Evolutionary conservation across 495 filamentous ascomycete species (phyloP), one percentile per base, ranked within the genome.

Genomic region (Gamarada debralockiae): DNA sequence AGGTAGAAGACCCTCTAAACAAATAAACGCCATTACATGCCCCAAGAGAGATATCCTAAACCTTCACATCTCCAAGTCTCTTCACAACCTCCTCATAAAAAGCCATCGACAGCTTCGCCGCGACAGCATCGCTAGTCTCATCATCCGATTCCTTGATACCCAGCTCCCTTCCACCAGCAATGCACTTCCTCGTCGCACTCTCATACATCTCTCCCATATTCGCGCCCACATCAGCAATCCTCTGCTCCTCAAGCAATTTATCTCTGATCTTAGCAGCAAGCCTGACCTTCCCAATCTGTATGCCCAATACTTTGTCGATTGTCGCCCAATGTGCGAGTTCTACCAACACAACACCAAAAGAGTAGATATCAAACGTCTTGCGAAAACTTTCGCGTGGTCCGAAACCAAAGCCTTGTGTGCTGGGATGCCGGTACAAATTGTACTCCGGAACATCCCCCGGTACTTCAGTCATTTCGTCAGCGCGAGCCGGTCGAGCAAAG

Each of bases 241-340:
- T 43, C 17, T 39, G 39, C 5, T 60, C 51, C 20, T 53, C 49
- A n/a, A 69, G 50, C 29, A 60, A 25, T 29, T 33, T 60, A n/a
- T 37, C 50, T 39, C 50, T 55, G 13, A 48, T n/a, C 29, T 40
- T 36, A 7, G 13, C 15, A 17, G 25, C 37, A 58, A 17, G 8
- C 38, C 57, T 36, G 48, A 53, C 20, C 60, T 60, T 27, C 47
- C 54, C 23, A 27, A 60, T 51, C 41, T 58, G 68, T 56, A 80
- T 69, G 1, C 55, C 61, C 50, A 78, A 43, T 7, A 80, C 57
- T 22, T 52, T 25, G 24, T 73, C 58, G 17, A 78, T 67, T 4
- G 69, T 71, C 57, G 73, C 56, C 77, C 77, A 79, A 52, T 74
- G 65, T 14, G 73, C 75, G 53, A 79, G 70, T 55, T 80, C 75